Conservation (phyloP, 192 early-diverging fungal genomes). For the Backusella circina region DNA sequence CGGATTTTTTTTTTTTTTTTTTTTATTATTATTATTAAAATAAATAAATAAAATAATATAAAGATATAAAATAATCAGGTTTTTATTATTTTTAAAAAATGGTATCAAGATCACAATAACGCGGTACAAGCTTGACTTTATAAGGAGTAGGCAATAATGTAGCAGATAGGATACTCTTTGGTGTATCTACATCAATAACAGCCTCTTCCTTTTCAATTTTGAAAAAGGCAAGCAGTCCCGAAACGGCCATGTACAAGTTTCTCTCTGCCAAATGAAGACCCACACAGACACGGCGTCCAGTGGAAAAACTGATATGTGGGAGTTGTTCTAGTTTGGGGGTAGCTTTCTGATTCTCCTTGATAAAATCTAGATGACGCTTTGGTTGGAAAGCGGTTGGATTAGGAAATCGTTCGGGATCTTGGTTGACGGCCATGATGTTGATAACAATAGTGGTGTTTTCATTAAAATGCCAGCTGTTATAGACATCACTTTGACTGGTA, state of each 20-base stretch:
- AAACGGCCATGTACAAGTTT: slow-evolving; percentile 19
- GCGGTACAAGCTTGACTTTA: slow-evolving; percentile 18
- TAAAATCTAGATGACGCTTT: slow-evolving; percentile 38
- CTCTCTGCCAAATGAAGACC: slow-evolving; percentile 38
- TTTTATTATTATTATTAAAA: too few species aligned
- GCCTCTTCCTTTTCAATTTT: slow-evolving; percentile 10
- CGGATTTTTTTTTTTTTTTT: too few species aligned
- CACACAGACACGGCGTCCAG: slow-evolving; percentile 34
- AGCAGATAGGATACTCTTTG: slow-evolving; percentile 10
- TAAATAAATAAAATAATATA: background rate
- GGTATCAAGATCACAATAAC: slow-evolving; percentile 5
- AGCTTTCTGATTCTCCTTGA: background rate
- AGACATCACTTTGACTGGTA: slow-evolving; percentile 26
- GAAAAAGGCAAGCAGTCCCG: slow-evolving; percentile 24
- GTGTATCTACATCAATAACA: slow-evolving; percentile 2
- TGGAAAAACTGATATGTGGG: slow-evolving; percentile 31
- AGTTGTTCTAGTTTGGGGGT: slow-evolving; percentile 17
- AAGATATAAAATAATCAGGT: background rate
- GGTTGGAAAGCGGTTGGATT: slow-evolving; percentile 49
- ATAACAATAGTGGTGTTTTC: slow-evolving; percentile 47
- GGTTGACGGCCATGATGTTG: slow-evolving; percentile 53
- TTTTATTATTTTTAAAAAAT: slow-evolving; percentile 3
- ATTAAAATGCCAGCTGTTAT: slow-evolving; percentile 47
- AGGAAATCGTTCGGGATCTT: slow-evolving; percentile 34
- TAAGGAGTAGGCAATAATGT: slow-evolving; percentile 25